Evolutionary conservation across 306 rosid genomes (phyloP).

Genomic region (Fragaria vesca): DNA sequence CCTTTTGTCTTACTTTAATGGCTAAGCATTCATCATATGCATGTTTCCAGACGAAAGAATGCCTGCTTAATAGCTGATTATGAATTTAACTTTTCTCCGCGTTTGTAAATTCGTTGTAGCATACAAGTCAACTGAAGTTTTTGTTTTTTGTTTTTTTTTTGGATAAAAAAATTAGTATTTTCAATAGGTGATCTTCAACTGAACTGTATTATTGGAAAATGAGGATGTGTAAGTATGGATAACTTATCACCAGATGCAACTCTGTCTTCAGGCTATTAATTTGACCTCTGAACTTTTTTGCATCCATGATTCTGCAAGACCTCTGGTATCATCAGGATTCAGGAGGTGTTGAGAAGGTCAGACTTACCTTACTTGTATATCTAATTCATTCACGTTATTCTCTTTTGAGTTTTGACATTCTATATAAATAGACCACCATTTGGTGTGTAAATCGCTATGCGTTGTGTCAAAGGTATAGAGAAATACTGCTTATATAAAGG

Average conservation of each 20-base stretch:
- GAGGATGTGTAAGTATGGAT: background rate
- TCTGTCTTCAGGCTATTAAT: constrained; percentile 64
- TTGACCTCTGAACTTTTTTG: constrained; percentile 78
- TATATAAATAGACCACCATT: background rate
- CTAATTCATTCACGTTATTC: constrained; percentile 15
- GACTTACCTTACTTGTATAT: constrained; percentile 12
- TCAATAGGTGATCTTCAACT: background rate
- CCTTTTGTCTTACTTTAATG: background rate
- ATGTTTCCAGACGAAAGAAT: background rate
- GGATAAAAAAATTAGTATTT: background rate
- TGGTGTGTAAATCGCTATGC: background rate
- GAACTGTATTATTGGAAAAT: background rate
- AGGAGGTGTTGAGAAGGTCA: constrained; percentile 66
- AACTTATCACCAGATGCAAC: constrained; percentile 18
- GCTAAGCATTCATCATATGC: background rate
- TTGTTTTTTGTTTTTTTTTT: background rate
- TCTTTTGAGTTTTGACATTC: constrained; percentile 11
- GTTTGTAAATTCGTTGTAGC: background rate
- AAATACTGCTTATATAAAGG: background rate
- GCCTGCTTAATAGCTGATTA: too few species aligned
- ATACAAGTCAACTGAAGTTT: background rate
- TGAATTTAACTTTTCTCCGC: too few species aligned
- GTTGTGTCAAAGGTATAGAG: background rate
- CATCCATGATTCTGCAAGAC: constrained; percentile 93
- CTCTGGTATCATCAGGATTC: constrained; percentile 45